phyloP scores from a whole-genome alignment of 148 eudicot genomes.

The Cornus florida region DNA sequence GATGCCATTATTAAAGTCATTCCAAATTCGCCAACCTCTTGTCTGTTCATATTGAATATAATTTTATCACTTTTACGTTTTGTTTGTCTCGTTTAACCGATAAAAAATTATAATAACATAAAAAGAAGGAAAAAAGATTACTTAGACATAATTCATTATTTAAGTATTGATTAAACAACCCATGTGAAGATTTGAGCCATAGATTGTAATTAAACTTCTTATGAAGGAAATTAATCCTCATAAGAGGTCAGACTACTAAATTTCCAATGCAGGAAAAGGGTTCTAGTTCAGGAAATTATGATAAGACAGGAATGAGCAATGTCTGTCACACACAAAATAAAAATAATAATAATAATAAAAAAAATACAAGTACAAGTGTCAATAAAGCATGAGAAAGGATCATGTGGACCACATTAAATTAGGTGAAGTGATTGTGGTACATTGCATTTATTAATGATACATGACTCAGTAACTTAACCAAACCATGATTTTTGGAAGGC shows the following conservation, averaged over 20 bases:
- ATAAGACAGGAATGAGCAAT: neutral
- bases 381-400: neutral
- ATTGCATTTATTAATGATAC: constrained; percentile 4
- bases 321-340: neutral
- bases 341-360: too few species aligned
- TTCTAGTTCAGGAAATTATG: neutral
- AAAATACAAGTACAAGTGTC: neutral
- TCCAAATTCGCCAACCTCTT: too few species aligned
- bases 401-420: neutral
- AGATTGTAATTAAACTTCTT: neutral
- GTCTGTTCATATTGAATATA: too few species aligned
- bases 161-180: neutral
- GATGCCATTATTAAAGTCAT: too few species aligned
- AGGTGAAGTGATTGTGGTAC: constrained; percentile 12
- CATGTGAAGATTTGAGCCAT: constrained; percentile 20
- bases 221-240: neutral
- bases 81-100: too few species aligned
- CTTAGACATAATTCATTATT: too few species aligned
- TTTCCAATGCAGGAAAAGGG: neutral
- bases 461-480: constrained; percentile 23
- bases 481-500: constrained; percentile 21
- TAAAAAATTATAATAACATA: too few species aligned
- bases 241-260: too few species aligned
- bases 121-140: too few species aligned
- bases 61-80: too few species aligned